Evolutionary conservation across 352 stramenopile genomes (phyloP), one percentile per base, ranked within the genome.

Genomic region (Globisporangium yorkense): DNA sequence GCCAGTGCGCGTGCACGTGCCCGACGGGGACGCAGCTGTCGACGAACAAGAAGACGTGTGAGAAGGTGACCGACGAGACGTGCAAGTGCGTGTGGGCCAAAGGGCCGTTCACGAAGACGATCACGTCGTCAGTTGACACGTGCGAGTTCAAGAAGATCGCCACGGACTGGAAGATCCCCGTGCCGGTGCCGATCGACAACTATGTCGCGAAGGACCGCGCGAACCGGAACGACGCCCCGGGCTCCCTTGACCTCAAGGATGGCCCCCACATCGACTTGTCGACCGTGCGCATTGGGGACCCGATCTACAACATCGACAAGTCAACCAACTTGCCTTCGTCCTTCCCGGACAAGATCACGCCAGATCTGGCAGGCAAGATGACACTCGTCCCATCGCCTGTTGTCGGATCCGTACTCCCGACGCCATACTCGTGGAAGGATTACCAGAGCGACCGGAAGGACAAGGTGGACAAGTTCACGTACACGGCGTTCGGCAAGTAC

Each of bases 1-100:
- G 67, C 0, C 58, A 87, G 44, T 87, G 79, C 58, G 81, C 74
- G 20, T 89, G 79, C 62, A 70, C 64, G 29, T 89, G 79, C 29
- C 71, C 76, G 1, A 65, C 59, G 0, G 73, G 75, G 3, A 73
- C 68, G n/a, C 63, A 72, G 45, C 52, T 63, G 39, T 58, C 57
- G 20, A n/a, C 50, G 0, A 45, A 63, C 21, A 61, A 71, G 20
- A 56, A 70, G 27, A 52, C 37, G 2, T 83, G 75, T 29, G 58
- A 66, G 5, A 49, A 67, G 15, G 57, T 75, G 5, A 46, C 60
- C 1, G 31, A 66, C 20, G 65, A 75, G 0, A 59, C 41, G 13
- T 84, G 70, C 24, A 56, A 66, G 9, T 88, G 77, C 59, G 63
- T 66, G 16, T 88, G 80, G 80, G 44, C 20, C 10, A 71, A 60